Evolutionary conservation across 371 early-diverging fungal species (phyloP), one percentile per base, ranked within the genome.

Genomic region (Fennellomyces sp.): DNA sequence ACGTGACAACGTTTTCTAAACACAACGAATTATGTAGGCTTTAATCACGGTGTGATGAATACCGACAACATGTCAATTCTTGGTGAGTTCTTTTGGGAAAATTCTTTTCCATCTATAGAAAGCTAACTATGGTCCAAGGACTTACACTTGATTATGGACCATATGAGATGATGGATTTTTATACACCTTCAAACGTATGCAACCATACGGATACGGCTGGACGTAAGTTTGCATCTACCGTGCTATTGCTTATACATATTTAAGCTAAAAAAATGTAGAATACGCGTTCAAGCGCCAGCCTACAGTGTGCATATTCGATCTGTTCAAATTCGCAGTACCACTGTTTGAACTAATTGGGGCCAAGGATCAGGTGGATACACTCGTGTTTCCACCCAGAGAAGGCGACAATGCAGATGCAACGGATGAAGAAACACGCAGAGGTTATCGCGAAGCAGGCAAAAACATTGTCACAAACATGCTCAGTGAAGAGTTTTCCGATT

Each of bases 111-210:
- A 5, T 7, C 58, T 5, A 57, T 25, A 42, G 48, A n/a, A 41
- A 41, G 12, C 1, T 13, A 15, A 10, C 2, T 41, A 41, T 41
- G 6, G 5, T 41, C 6, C 21, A 50, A 56, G 90, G 93, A 0
- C 63, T 94, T 8, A 95, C 97, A 2, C 76, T 95, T 36, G 95
- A 97, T 64, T 94, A 91, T 64, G 97, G 97, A 0, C 95, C 97
- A 4, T 94, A 72, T 63, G 92, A 87, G 45, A 92, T 95, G 61
- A 63, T 96, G 63, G 94, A 94, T 66, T 81, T 75, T 19, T 95
- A 93, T 66, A 89, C 94, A 36, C 93, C 96, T 0, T 63, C 53
- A 15, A 87, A 87, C 63, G 79, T 88, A 11, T 90, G 91, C 64
- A 95, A 94, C 66, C 84, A 88, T 56, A 90, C 92, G 2, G 96